These are phyloP conservation scores for Lithohypha guttulata DNA, from an alignment of 2,329 filamentous ascomycete genomes.

Conservation along the genomic window DNA sequence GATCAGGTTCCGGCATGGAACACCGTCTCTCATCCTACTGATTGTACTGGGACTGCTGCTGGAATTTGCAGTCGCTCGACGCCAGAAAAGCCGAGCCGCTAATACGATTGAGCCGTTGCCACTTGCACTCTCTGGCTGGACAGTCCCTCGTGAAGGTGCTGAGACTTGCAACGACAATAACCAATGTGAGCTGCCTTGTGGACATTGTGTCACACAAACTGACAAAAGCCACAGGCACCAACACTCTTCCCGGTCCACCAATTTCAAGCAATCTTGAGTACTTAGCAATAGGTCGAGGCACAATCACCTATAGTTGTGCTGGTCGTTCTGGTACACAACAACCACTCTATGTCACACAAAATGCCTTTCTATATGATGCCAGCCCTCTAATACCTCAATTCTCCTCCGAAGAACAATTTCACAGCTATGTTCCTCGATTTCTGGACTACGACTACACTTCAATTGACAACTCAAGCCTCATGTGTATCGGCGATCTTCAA, in stretches of 20 bases:
- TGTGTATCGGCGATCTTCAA: constrained; percentile 18
- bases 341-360: constrained; percentile 34
- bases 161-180: constrained; percentile 13
- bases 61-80: background rate
- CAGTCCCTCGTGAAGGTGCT: constrained; percentile 17
- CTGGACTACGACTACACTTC: constrained; percentile 21
- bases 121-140: constrained; percentile 15
- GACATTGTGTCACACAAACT: background rate
- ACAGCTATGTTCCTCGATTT: constrained; percentile 23
- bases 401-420: constrained; percentile 26
- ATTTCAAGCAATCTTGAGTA: constrained; percentile 30
- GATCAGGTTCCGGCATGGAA: background rate
- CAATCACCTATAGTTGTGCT: constrained; percentile 42
- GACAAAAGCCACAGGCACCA: constrained; percentile 12
- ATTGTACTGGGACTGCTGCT: background rate
- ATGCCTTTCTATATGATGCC: constrained; percentile 37
- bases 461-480: constrained; percentile 16
- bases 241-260: constrained; percentile 25
- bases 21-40: background rate
- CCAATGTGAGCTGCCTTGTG: constrained; percentile 10
- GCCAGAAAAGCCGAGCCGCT: background rate
- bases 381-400: constrained; percentile 23
- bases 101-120: constrained; percentile 13
- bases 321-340: constrained; percentile 9
- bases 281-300: constrained; percentile 38